Percentiles rank a stretch among this genome's conserved stretches.
These are phyloP conservation scores for Paraglomus occultum DNA, from an alignment of 192 early-diverging fungal species.

Conservation along the genomic window DNA sequence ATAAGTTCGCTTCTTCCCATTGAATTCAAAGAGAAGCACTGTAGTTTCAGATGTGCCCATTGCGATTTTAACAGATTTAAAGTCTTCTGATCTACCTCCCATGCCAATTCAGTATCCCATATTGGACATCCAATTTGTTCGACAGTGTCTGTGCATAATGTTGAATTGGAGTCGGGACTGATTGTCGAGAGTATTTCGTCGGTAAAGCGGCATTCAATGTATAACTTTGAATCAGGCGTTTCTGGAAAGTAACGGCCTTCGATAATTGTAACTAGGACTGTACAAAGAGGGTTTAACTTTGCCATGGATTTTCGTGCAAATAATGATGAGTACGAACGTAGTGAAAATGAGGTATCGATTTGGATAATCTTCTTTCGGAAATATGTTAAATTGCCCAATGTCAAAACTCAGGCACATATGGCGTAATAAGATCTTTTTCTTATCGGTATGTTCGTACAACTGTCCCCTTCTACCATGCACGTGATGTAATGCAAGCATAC, in stretches of 20 bases:
- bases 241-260: conserved; percentile 43
- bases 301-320: conserved; percentile 20
- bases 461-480: too few species aligned
- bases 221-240: conserved; percentile 38
- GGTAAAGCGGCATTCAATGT: conserved; percentile 47
- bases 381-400: too few species aligned
- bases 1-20: conserved; percentile 37
- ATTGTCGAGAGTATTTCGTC: conserved; percentile 46
- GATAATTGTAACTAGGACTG: conserved; percentile 41
- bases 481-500: too few species aligned
- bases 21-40: conserved; percentile 41
- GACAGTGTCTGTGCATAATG: conserved; percentile 42
- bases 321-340: too few species aligned
- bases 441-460: too few species aligned
- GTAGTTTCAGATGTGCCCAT: conserved; percentile 43
- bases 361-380: too few species aligned
- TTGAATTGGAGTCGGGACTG: conserved; percentile 40
- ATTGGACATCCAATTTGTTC: conserved; percentile 44
- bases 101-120: conserved; percentile 49
- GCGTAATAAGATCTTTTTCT: too few species aligned
- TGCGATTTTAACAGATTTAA: conserved; percentile 40
- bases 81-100: conserved; percentile 46
- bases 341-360: too few species aligned
- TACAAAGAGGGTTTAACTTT: conserved; percentile 37
- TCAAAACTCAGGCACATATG: too few species aligned